Conservation (phyloP, 306 rosid species). For the Geum urbanum region DNA sequence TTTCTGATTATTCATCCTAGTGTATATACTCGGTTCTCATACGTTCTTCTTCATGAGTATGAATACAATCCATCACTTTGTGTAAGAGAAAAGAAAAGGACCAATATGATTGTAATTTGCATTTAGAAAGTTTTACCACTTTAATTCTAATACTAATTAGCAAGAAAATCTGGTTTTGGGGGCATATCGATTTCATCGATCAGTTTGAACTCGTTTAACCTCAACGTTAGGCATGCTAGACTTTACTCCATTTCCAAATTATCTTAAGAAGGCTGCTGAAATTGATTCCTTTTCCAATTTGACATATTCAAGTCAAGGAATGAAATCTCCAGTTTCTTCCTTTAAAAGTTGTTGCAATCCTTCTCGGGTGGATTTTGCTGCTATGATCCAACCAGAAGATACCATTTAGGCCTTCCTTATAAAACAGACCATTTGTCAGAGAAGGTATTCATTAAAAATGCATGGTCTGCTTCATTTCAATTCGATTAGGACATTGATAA, state of each 20-base stretch:
- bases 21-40: not conserved
- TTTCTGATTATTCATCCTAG: not conserved
- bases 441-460: not conserved
- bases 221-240: conserved; percentile 16
- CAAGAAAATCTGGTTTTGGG: conserved; percentile 1
- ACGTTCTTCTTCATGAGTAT: not conserved
- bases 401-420: conserved; percentile 11
- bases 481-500: not conserved
- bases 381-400: conserved; percentile 23
- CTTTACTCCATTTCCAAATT: conserved; percentile 12
- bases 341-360: conserved; percentile 13
- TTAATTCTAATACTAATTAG: not conserved
- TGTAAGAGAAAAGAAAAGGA: not conserved
- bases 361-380: conserved; percentile 16
- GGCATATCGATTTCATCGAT: conserved; percentile 1
- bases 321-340: conserved; percentile 9
- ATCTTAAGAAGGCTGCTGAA: not conserved
- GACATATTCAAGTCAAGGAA: not conserved
- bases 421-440: conserved; percentile 1
- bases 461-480: not conserved
- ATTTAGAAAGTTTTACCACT: not conserved
- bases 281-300: conserved; percentile 27
- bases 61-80: not conserved
- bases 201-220: conserved; percentile 11
- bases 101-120: not conserved